A percentile compares a stretch with the other conserved stretches of the same genome.
phyloP scores from a whole-genome alignment of 2,329 filamentous ascomycete species.

The Aspergillus tubingensis region DNA sequence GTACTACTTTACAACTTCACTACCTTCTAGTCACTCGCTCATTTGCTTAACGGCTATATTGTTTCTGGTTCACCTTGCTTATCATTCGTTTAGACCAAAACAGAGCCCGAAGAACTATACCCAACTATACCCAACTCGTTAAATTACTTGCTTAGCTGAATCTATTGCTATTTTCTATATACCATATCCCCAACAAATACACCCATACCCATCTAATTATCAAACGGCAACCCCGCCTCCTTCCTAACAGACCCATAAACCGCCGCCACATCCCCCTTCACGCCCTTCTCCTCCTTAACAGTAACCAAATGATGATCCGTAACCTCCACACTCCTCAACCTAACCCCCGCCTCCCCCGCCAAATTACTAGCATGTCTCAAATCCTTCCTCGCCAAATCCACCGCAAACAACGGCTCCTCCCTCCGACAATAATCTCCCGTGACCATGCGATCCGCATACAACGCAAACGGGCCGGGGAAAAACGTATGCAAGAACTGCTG shows the following conservation, averaged over 20 bases:
- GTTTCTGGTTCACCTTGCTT: no score
- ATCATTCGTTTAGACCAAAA: no score
- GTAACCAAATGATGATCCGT: constrained; percentile 68
- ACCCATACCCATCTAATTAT: constrained; percentile 67
- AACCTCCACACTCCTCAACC: constrained; percentile 65
- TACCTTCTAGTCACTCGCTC: no score
- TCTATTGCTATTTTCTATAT: not conserved
- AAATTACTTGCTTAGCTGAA: not conserved
- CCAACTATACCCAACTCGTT: no score
- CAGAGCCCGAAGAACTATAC: no score
- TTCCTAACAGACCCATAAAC: constrained; percentile 80
- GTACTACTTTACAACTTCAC: no score
- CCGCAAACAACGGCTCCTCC: constrained; percentile 76
- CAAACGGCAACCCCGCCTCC: constrained; percentile 73
- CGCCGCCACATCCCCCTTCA: constrained; percentile 74
- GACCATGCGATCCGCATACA: constrained; percentile 74
- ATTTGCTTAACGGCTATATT: no score
- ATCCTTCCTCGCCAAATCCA: constrained; percentile 83
- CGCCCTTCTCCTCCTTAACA: constrained; percentile 70
- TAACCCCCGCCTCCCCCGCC: constrained; percentile 63
- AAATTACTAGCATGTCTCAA: constrained; percentile 70
- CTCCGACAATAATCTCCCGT: constrained; percentile 74
- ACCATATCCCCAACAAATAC: not conserved
- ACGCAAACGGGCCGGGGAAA: constrained; percentile 73
- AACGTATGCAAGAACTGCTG: constrained; percentile 71